A percentile compares a stretch with the other conserved stretches of the same genome.
Evolutionary conservation across 345 rosid species (phyloP).

Genomic region (Gossypium australe): DNA sequence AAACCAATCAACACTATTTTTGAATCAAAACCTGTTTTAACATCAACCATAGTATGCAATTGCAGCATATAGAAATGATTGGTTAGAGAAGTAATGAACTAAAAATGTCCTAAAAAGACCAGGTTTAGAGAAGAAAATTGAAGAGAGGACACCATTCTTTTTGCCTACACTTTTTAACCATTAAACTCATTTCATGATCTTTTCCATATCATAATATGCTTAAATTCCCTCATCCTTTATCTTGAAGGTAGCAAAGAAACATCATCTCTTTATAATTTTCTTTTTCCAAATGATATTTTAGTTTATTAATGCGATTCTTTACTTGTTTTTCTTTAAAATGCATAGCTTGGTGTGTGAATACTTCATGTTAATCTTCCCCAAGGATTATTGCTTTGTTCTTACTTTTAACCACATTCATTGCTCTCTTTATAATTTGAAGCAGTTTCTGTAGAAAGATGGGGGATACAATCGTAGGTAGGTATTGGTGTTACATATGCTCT

Average conservation of each 20-base stretch:
- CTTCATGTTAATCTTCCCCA: neutral
- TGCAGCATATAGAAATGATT: conserved; percentile 9
- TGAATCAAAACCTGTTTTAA: no score
- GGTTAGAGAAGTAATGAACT: conserved; percentile 12
- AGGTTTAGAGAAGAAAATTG: neutral
- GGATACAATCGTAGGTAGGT: conserved; percentile 39
- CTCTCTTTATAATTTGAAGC: neutral
- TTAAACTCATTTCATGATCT: neutral
- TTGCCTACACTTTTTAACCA: neutral
- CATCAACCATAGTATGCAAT: no score
- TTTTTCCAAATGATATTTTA: neutral
- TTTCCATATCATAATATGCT: neutral
- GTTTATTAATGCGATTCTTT: no score
- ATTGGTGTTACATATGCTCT: conserved; percentile 66
- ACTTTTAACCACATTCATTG: neutral
- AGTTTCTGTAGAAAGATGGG: conserved; percentile 39
- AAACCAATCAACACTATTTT: no score
- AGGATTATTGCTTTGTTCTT: neutral
- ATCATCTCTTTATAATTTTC: neutral
- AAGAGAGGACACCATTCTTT: conserved; percentile 12
- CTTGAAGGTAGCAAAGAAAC: conserved; percentile 15
- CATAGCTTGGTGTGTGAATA: no score
- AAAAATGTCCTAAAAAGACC: conserved; percentile 3
- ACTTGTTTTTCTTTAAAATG: no score
- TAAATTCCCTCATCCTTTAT: conserved; percentile 23